Evolutionary conservation across 2,329 filamentous ascomycete species (phyloP).

Genomic region (Coniochaeta hoffmannii): DNA sequence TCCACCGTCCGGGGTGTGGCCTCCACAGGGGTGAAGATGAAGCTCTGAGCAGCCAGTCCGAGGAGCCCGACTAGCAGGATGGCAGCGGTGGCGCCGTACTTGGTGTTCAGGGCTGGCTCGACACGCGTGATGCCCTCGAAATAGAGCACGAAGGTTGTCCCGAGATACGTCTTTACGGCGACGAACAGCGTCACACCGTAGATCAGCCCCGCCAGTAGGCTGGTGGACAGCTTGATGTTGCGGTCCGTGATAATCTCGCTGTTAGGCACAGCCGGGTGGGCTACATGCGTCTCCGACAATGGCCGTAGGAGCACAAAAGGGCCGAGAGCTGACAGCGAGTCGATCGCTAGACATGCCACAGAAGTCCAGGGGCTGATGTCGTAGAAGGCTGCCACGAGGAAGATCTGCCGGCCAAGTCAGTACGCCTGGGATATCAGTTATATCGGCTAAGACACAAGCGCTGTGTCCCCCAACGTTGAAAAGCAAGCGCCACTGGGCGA

Average conservation of each 20-base stretch:
- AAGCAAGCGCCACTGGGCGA: neutral
- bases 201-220: slow-evolving; percentile 61
- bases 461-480: neutral
- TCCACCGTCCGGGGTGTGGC: slow-evolving; percentile 44
- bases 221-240: slow-evolving; percentile 55
- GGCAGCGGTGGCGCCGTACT: slow-evolving; percentile 51
- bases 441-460: neutral
- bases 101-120: slow-evolving; percentile 57
- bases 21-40: slow-evolving; percentile 68
- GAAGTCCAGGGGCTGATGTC: slow-evolving; percentile 54
- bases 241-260: slow-evolving; percentile 58
- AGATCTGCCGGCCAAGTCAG: slow-evolving; percentile 40
- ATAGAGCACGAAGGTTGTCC: slow-evolving; percentile 63
- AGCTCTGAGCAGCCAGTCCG: slow-evolving; percentile 64
- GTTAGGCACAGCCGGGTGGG: slow-evolving; percentile 47
- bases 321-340: slow-evolving; percentile 59
- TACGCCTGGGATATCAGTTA: slow-evolving; percentile 7
- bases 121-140: slow-evolving; percentile 68
- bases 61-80: slow-evolving; percentile 37
- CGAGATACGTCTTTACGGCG: slow-evolving; percentile 64
- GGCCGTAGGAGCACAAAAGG: slow-evolving; percentile 71
- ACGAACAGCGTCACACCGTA: slow-evolving; percentile 68
- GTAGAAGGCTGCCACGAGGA: slow-evolving; percentile 75
- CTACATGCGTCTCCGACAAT: slow-evolving; percentile 55
- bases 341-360: slow-evolving; percentile 55